Conservation (phyloP, 2,329 filamentous ascomycete species). For the Monosporascus ibericus region DNA sequence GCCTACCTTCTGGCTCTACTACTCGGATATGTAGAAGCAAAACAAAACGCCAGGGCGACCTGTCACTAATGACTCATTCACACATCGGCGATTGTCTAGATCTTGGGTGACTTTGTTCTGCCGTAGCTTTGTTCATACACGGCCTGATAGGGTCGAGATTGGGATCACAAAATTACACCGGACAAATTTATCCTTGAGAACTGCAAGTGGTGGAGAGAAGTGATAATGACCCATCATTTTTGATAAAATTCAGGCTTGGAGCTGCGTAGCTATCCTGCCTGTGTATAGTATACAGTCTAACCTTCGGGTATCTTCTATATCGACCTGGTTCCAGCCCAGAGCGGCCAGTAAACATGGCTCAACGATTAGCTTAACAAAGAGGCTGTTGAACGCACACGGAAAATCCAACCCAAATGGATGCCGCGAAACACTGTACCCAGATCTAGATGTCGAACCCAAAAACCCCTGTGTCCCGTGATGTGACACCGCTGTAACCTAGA, state of each 20-base stretch:
- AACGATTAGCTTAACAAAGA: constrained; percentile 18
- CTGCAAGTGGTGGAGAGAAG: constrained; percentile 1
- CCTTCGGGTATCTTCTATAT: constrained; percentile 29
- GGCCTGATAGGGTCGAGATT: not conserved
- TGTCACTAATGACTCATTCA: not conserved
- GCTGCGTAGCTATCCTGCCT: constrained; percentile 27
- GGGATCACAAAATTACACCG: too few relatives aligned
- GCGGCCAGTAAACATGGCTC: constrained; percentile 20
- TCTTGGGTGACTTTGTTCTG: not conserved
- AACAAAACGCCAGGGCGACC: not conserved
- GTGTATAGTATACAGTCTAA: constrained; percentile 30
- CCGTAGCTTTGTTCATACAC: not conserved
- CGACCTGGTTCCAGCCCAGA: constrained; percentile 29
- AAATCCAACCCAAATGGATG: constrained; percentile 15
- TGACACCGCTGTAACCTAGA: not conserved
- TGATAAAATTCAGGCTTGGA: constrained; percentile 19
- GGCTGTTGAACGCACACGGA: constrained; percentile 9
- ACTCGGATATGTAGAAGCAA: too few relatives aligned
- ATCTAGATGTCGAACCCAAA: too few relatives aligned
- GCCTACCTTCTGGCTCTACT: too few relatives aligned
- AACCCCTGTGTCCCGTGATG: not conserved
- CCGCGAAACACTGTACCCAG: constrained; percentile 15
- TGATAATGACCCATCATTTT: constrained; percentile 20
- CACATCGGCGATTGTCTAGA: not conserved
- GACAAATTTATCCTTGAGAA: too few relatives aligned